Evolutionary conservation across 495 filamentous ascomycete genomes (phyloP).

Genomic region (Penicillium atrosanguineum): DNA sequence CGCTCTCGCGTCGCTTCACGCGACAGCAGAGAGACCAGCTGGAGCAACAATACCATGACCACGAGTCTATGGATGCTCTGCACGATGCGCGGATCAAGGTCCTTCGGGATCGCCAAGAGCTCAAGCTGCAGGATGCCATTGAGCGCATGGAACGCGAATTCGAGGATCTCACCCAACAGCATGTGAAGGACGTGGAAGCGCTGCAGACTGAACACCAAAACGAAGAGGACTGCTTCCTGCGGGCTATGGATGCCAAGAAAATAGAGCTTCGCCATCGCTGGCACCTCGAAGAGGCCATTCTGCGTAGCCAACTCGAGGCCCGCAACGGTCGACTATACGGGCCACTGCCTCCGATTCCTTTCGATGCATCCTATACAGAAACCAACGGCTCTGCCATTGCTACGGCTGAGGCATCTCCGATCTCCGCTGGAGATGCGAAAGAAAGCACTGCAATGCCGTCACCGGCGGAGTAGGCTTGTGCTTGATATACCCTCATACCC

Average conservation of each 20-base stretch:
- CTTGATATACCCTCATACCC: neutral
- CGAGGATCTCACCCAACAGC: slow-evolving; percentile 49
- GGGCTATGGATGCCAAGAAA: slow-evolving; percentile 50
- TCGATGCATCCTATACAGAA: slow-evolving; percentile 23
- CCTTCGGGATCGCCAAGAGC: slow-evolving; percentile 71
- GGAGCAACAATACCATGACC: slow-evolving; percentile 65
- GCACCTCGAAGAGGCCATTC: slow-evolving; percentile 61
- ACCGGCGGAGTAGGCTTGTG: neutral
- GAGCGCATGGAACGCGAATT: slow-evolving; percentile 65
- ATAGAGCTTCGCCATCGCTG: slow-evolving; percentile 53
- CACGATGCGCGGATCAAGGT: slow-evolving; percentile 77
- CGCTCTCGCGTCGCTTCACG: slow-evolving; percentile 32
- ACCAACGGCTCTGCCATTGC: slow-evolving; percentile 27
- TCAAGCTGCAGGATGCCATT: slow-evolving; percentile 63
- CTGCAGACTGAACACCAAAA: slow-evolving; percentile 51
- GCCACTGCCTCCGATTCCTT: slow-evolving; percentile 42
- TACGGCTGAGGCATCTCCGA: slow-evolving; percentile 1
- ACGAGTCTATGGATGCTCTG: slow-evolving; percentile 66
- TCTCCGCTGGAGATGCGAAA: neutral
- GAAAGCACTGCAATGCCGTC: neutral
- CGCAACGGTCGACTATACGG: slow-evolving; percentile 49
- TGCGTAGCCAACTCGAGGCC: slow-evolving; percentile 57
- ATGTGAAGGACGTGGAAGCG: slow-evolving; percentile 48
- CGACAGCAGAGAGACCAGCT: slow-evolving; percentile 54
- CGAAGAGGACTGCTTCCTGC: slow-evolving; percentile 51